Evolutionary conservation across 2,329 filamentous ascomycete genomes (phyloP).

Genomic region (Cytospora piceae): DNA sequence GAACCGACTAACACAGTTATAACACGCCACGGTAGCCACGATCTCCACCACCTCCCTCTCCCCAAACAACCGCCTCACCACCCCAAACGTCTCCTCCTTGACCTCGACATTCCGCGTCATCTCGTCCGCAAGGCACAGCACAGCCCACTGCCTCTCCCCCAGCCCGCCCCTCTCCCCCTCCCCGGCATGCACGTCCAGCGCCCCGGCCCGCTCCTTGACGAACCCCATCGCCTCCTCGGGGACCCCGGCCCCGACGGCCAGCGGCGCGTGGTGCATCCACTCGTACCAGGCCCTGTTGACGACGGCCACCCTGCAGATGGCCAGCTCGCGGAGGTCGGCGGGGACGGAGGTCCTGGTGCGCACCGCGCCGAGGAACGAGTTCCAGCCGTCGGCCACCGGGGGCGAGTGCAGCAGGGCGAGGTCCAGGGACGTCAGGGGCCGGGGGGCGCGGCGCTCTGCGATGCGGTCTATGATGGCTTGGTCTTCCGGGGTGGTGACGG

Average conservation of each 20-base stretch:
- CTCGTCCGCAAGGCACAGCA: conserved; percentile 76
- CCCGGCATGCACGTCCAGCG: conserved; percentile 35
- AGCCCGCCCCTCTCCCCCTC: conserved; percentile 44
- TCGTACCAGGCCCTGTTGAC: conserved; percentile 85
- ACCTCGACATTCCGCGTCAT: conserved; percentile 80
- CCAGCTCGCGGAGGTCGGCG: conserved; percentile 70
- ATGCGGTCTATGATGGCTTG: conserved; percentile 66
- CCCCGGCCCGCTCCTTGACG: conserved; percentile 43
- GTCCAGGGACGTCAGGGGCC: conserved; percentile 75
- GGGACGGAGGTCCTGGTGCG: conserved; percentile 56
- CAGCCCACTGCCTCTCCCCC: conserved; percentile 66
- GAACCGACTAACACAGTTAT: conserved; percentile 86
- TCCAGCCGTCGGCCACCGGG: conserved; percentile 76
- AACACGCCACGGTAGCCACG: conserved; percentile 75
- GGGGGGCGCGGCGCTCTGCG: conserved; percentile 65
- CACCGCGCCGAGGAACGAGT: conserved; percentile 67
- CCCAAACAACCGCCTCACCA: conserved; percentile 62
- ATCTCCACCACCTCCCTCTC: conserved; percentile 69
- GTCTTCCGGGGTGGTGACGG: conserved; percentile 48
- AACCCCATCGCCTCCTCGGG: conserved; percentile 52
- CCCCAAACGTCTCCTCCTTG: conserved; percentile 67
- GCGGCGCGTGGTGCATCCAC: conserved; percentile 77
- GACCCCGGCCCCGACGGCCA: conserved; percentile 63
- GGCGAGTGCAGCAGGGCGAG: conserved; percentile 76
- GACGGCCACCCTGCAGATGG: conserved; percentile 79